Base-by-base conservation (phyloP, 768 basidiomycete genomes). In the Suillus weaverae region DNA sequence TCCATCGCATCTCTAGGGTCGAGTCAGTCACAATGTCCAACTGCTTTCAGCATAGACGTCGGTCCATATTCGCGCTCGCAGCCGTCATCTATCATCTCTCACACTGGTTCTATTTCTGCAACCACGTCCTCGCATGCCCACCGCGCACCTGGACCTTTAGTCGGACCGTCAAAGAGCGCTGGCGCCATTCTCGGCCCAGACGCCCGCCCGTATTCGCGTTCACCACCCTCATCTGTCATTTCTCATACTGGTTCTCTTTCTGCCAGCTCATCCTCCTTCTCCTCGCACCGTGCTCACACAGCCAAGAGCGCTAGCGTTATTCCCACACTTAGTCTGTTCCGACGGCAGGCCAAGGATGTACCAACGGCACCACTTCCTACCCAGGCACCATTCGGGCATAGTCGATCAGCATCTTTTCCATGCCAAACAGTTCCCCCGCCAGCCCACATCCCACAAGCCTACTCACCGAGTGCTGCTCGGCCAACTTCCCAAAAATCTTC, bases 21-120 rank as follows among this genome's bases (percentile, higher is more conserved):
- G 67, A 76, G 36, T 74, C 73, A 13, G n/a, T 41, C 50, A 1
- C 62, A 20, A 64, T 65, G 10, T 33, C 68, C 53, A 66, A 67
- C 53, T 54, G 46, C 64, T 13, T 16, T 44, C 8, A 38, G 39
- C 46, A 22, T 48, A 30, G 66, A 36, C 46, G 36, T 39, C 0
- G 60, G 5, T 62, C 8, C 11, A 32, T 9, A 10, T 53, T 48
- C 38, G 56, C 50, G 22, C 61, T 76, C 0, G 61, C 57, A 0
- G 67, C 75, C 33, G 0, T 68, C 67, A 0, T 77, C 70, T 26
- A 59, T 69, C 30, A 59, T 48, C 7, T 75, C 72, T 7, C 71
- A 62, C 18, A 43, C 64, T 4, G 38, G 55, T 43, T 64, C 72
- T 1, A 20, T 61, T 50, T 60, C 70, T 1, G 59, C 68, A 1